Conservation (phyloP, 2,329 filamentous ascomycete genomes). For the Fusarium nurragi region DNA sequence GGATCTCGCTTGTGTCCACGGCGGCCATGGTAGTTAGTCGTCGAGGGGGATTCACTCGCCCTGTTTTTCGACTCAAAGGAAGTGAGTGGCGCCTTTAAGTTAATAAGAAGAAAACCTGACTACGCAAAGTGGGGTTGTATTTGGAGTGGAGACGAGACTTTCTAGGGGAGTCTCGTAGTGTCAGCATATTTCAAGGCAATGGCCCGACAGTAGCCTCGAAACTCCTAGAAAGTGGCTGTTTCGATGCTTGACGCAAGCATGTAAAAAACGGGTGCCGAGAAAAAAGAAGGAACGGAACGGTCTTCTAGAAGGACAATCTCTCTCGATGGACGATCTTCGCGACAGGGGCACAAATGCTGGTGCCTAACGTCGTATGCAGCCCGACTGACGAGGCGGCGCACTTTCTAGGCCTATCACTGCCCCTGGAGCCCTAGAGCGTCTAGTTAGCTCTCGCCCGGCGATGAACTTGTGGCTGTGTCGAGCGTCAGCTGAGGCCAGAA, state of each 20-base stretch:
- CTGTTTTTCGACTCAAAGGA: background rate
- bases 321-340: background rate
- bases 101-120: slow-evolving; percentile 8
- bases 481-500: slow-evolving; percentile 21
- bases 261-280: background rate
- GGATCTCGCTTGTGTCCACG: slow-evolving; percentile 56
- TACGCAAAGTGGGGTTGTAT: background rate
- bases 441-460: slow-evolving; percentile 2
- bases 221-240: background rate
- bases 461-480: slow-evolving; percentile 18
- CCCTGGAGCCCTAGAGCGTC: no score
- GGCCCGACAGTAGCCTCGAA: background rate
- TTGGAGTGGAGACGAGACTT: background rate
- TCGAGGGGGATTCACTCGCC: background rate
- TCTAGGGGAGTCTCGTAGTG: background rate
- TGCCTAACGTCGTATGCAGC: slow-evolving; percentile 18
- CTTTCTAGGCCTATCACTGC: background rate
- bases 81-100: background rate
- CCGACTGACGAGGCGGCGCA: background rate
- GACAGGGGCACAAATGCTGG: slow-evolving; percentile 11
- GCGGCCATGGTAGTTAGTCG: slow-evolving; percentile 24
- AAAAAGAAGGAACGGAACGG: background rate
- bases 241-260: background rate
- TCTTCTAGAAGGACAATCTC: slow-evolving; percentile 16
- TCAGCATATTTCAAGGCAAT: background rate